Base-by-base conservation (phyloP, 2,329 filamentous ascomycete genomes). In the Ceratocystis eucalypticola region DNA sequence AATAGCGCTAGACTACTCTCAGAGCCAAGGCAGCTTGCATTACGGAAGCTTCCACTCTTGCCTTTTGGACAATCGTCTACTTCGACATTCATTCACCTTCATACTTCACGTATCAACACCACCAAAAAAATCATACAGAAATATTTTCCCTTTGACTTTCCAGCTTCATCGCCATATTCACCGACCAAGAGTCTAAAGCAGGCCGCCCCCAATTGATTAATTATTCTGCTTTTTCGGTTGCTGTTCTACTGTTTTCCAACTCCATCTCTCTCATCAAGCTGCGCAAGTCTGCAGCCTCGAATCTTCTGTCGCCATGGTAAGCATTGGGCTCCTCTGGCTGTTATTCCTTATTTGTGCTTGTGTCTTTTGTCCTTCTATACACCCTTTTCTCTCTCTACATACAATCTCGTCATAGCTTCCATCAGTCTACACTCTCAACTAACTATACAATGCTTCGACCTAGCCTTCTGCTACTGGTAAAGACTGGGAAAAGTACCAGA, bases 401-500 rank as follows among this genome's bases (percentile, higher is more conserved):
- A 12, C 37, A 41, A 41, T 41, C 37, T 41, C 37, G 3, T 15
- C 37, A 41, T 55, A 25, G 25, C 25, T 25, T 55, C 50, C 41
- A 41, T 15, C 37, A 15, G 10, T 41, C 37, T 41, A 5, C 1
- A 41, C 37, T 41, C 37, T 15, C 1, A 15, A 41, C 37, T 41
- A 41, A 41, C 37, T 15, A 4, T 41, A 2, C 10, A 12, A 41
- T 41, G 3, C 37, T 41, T 41, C 37, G 15, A 41, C 37, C 46
- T 33, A 96, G 92, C 92, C 92, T 83, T 93, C 89, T 80, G 93
- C 94, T 78, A 96, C 88, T 73, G 94, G 94, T 76, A 80, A 83
- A 77, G 90, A 85, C 84, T 99, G 94, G 94, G 94, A 99, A 84
- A 97, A 97, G 82, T 97, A 96, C 83, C 85, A 89, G 80, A 96